These are phyloP conservation scores for Umbelopsis isabellina DNA, from an alignment of 192 early-diverging fungal species.

Conservation along the genomic window DNA sequence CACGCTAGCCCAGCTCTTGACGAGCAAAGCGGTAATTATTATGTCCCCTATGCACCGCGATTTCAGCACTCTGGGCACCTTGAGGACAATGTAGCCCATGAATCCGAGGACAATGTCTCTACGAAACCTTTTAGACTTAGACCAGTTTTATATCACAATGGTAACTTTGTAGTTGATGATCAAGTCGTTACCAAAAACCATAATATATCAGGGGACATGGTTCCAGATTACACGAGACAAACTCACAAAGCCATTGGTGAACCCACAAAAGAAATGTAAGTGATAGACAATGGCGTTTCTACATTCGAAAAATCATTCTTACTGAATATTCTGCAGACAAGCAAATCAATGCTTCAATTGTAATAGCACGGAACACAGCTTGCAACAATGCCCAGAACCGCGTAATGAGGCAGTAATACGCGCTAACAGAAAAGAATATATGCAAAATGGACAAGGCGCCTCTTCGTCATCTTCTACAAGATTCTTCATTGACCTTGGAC, in stretches of 20 bases:
- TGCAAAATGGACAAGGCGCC: background rate
- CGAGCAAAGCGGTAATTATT: conserved; percentile 1
- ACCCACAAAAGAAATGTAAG: background rate
- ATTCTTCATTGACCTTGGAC: conserved; percentile 8
- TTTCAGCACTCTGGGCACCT: background rate
- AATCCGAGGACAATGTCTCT: background rate
- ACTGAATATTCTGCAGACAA: background rate
- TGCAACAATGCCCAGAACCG: conserved; percentile 5
- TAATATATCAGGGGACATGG: background rate
- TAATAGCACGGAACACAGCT: conserved; percentile 11
- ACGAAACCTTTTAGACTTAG: background rate
- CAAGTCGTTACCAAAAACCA: background rate
- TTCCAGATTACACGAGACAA: background rate
- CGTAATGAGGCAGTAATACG: background rate
- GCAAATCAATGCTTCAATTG: conserved; percentile 11
- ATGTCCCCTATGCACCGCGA: background rate
- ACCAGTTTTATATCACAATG: background rate
- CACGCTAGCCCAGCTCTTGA: background rate
- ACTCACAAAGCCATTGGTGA: background rate
- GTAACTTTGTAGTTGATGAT: background rate
- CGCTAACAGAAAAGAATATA: conserved; percentile 5
- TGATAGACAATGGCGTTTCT: no score
- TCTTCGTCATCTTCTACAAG: background rate
- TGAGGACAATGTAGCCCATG: background rate
- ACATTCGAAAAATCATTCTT: background rate